Conservation (phyloP, 2,329 filamentous ascomycete species). For the Rhynchosporium agropyri region DNA sequence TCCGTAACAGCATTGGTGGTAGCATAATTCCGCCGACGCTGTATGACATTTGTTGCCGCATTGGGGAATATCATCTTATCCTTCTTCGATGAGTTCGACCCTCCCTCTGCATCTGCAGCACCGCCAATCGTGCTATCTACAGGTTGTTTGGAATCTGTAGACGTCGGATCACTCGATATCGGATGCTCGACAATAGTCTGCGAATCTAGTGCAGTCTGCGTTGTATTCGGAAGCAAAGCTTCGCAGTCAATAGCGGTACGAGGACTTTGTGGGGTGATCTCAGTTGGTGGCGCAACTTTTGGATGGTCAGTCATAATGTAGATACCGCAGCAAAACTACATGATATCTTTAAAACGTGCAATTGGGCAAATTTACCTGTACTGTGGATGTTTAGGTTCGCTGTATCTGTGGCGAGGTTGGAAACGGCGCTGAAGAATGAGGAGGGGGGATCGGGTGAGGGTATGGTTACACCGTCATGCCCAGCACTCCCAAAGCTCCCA, state of each 20-base stretch:
- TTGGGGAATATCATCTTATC: slow-evolving; percentile 36
- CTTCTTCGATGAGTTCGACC: slow-evolving; percentile 17
- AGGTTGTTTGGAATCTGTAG: slow-evolving; percentile 15
- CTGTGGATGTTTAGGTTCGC: slow-evolving; percentile 16
- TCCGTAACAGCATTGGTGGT: slow-evolving; percentile 45
- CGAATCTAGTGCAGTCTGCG: slow-evolving; percentile 16
- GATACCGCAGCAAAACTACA: slow-evolving; percentile 11
- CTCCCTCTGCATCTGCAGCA: slow-evolving; percentile 11
- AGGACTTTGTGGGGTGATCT: slow-evolving; percentile 26
- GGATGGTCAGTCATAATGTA: slow-evolving; percentile 24
- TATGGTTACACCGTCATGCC: slow-evolving; percentile 17
- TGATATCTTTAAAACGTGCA: not conserved
- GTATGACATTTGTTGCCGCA: slow-evolving; percentile 19
- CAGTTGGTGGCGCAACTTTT: slow-evolving; percentile 26
- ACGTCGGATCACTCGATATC: slow-evolving; percentile 15
- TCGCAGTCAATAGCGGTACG: slow-evolving; percentile 23
- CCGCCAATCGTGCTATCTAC: slow-evolving; percentile 22
- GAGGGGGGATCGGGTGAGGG: slow-evolving; percentile 19
- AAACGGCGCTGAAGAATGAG: slow-evolving; percentile 8
- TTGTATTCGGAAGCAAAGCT: slow-evolving; percentile 15
- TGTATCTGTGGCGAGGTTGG: slow-evolving; percentile 14
- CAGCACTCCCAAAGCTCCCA: slow-evolving; percentile 4
- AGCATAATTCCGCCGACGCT: slow-evolving; percentile 37
- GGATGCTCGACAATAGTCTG: slow-evolving; percentile 11
- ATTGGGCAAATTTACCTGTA: slow-evolving; percentile 23